Base-by-base conservation (phyloP, 345 rosid genomes). In the Linum trigynum region DNA sequence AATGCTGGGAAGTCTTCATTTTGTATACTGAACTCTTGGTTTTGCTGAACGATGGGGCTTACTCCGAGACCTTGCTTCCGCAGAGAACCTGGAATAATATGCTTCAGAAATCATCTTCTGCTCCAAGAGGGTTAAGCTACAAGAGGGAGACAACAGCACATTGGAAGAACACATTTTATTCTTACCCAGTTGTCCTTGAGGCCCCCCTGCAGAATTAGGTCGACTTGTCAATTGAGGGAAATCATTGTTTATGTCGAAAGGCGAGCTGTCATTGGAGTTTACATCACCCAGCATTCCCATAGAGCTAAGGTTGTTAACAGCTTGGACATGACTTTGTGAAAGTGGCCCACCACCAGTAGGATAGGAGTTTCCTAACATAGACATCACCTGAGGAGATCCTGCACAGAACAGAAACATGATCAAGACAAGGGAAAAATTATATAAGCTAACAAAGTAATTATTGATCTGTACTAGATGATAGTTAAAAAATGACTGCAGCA, bases 1-100 rank as follows among this genome's bases (percentile, higher is more conserved):
- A 95, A 74, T 59, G 99, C 99, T 65, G 98, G 99, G 80, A 95
- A 95, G 80, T 95, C 99, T 81, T 95, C 99, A 73, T 86, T 95
- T 85, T 91, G 98, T 65, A 95, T 95, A 87, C 99, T 91, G 76
- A 95, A 91, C 83, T 95, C 99, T 74, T 91, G 97, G 77, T 84
- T 95, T 76, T 95, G 99, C 74, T 95, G 99, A 75, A 79, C 91
- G 74, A 91, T 85, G 35, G 98, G 88, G 68, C 87, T 77, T 67
- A 81, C 86, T 65, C 92, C 92, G 69, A 84, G 84, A 71, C 91
- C 90, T 75, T 87, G 96, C 76, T 95, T 95, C 65, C 96, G 81
- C 55, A 95, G 61, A 53, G 98, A 95, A 43, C 96, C 99, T 95
- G 82, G 69, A 79, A 56, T 37, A 7, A 40, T 59, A 40, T 51